Evolutionary conservation across 129 eudicot species (phyloP), one percentile per base, ranked within the genome.

Genomic region (Flaveria sonorensis): DNA sequence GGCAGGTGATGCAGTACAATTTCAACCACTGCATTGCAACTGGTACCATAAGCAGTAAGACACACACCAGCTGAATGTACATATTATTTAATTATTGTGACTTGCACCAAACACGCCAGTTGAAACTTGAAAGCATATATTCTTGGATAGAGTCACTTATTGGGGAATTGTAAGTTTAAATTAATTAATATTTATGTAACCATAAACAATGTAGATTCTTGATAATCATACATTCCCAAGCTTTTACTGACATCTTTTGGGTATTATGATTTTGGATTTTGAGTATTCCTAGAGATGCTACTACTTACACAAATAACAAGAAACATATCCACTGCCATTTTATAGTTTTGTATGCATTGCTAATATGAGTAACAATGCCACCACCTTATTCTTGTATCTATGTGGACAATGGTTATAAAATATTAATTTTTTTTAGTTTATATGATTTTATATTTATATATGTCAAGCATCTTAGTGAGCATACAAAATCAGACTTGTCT

Each of bases 161-260:
- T 71, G 20, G 78, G 73, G 59, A 72, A 64, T 15, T 63, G 14
- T 23, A 61, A n/a, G 4, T 42, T 64, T 52, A 0, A 65, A 43
- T 65, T 80, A 19, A 55, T 42, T 65, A 73, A 73, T 73, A 30
- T 42, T 73, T 40, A 43, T 42, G 68, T 28, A 53, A 36, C 51
- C 79, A 66, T 73, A 73, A 80, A 57, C 83, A 66, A 80, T 80
- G 70, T 73, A 73, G 83, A 80, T 80, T 73, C 79, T 80, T 73
- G 74, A 26, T 73, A 73, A 53, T 53, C 57, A 64, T 43, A 56
- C 59, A 73, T 79, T 70, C 64, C 76, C 82, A 78, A 70, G 71
- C 28, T 15, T 75, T 26, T 26, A 46, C 77, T 70, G 64, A 71
- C 72, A 23, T 0, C 56, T 63, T 81, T 68, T 74, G 65, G 45